Evolutionary conservation across 176 grass and related monocot species (phyloP).

Genomic region (Triticum turgidum): DNA sequence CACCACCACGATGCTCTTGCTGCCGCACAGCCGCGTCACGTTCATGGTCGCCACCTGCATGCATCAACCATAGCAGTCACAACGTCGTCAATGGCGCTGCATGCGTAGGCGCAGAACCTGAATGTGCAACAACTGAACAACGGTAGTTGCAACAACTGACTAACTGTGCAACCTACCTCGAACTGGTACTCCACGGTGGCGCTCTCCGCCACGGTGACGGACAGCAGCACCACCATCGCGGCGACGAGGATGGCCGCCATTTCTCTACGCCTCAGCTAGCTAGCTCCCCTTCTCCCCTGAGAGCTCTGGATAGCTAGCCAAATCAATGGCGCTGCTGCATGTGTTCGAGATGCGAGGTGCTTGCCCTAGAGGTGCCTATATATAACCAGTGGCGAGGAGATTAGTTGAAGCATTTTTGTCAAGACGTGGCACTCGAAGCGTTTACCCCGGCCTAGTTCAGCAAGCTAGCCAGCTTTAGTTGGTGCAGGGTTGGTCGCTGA

Average conservation of each 20-base stretch:
- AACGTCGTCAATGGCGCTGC: background rate
- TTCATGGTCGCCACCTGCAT: constrained; percentile 67
- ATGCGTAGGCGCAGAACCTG: too few relatives aligned
- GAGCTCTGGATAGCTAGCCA: constrained; percentile 34
- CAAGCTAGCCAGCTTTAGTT: constrained; percentile 33
- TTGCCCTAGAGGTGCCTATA: constrained; percentile 9
- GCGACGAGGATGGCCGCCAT: constrained; percentile 34
- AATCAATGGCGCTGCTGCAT: background rate
- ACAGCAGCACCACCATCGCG: constrained; percentile 22
- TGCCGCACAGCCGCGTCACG: constrained; percentile 66
- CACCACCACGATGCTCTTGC: constrained; percentile 77
- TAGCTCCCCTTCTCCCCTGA: background rate
- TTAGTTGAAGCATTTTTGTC: constrained; percentile 18
- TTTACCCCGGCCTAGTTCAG: background rate
- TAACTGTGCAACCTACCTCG: constrained; percentile 33
- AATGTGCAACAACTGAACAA: too few relatives aligned
- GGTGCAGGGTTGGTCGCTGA: constrained; percentile 30
- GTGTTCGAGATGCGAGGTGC: background rate
- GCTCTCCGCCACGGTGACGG: constrained; percentile 22
- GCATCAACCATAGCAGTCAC: background rate
- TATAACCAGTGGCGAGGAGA: constrained; percentile 13
- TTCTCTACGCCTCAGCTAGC: background rate
- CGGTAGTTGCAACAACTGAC: background rate
- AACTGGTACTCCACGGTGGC: constrained; percentile 70
- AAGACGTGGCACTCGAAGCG: background rate